Base-by-base conservation (phyloP, 352 stramenopile genomes). In the Phytopythium cucurbitacearum region DNA sequence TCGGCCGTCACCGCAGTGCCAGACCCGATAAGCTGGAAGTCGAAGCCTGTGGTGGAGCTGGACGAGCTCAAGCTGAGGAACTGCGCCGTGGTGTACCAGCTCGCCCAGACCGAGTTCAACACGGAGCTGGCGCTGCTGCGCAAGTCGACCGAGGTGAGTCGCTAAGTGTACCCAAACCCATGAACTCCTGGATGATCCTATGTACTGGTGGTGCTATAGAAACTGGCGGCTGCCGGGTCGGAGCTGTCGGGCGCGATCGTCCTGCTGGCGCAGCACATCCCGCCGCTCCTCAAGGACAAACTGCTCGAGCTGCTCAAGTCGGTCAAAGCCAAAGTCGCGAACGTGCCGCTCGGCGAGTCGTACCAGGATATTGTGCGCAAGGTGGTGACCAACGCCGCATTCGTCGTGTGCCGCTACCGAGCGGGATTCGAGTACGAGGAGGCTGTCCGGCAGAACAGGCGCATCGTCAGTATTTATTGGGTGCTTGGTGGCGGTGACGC, bases 391-490 rank as follows among this genome's bases (percentile, higher is more conserved):
- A 90, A 90, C 57, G 82, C 82, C 21, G 87, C 82, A 11, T 88
- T 89, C 58, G 72, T 95, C 7, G 77, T 95, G 5, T 95, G 85
- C 51, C 80, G 69, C 10, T 92, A 95, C 55, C 68, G 85, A 48
- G 73, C 77, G 13, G 85, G 85, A 16, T 76, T 84, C n/a, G 85
- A 91, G 48, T 95, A 90, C 60, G 71, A 90, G 37, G 74, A 91
- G 44, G 85, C 85, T 3, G 36, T 78, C 52, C 71, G 73, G 5
- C 80, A 91, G 60, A 60, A 69, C 13, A 95, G 93, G 65, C 65
- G 70, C 1, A 61, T 93, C 38, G 78, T 91, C 38, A 91, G 80
- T 56, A 77, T 94, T 46, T 91, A 88, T 56, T 92, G 83, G 80
- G 74, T 92, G 10, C 48, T 92, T 13, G 71, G 76, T 43, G 77